Base-by-base conservation (phyloP, 495 filamentous ascomycete genomes). In the Xylaria cubensis region DNA sequence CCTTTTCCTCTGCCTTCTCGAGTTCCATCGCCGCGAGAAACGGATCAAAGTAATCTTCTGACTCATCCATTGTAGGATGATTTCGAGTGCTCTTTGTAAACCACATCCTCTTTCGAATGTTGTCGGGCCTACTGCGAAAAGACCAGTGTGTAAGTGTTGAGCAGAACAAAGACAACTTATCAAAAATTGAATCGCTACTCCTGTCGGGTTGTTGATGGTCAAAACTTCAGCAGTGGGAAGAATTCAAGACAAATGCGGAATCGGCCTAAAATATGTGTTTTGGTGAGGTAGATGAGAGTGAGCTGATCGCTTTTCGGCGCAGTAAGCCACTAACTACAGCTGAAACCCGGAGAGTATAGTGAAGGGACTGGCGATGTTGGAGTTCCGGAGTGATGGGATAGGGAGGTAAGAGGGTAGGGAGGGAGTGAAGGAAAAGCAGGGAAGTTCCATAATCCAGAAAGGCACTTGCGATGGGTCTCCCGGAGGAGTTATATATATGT, bases 1-100 rank as follows among this genome's bases (percentile, higher is more conserved):
- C 39, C 6, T 10, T 50, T 7, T 29, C 39, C 1, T 66, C 46
- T 66, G 53, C 63, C 42, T 67, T 41, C 39, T 72, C 70, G 3
- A 67, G 10, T 50, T 67, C 51, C 41, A 32, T 56, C 6, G 17
- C 36, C 9, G 17, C 26, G 6, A 72, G 50, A 59, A 72, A 67
- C 24, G 62, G 41, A 1, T 66, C 63, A 24, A 67, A 41, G 13
- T 10, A 19, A 29, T 66, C 50, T 2, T 67, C 51, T 17, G 62
- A 56, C 41, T n/a, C 53, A 15, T 51, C 51, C 19, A 34, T 53
- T 17, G 21, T 24, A n/a, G 19, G 15, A 6, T 21, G 50, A 2
- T 26, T n/a, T 15, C 29, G 62, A 26, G 2, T n/a, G n/a, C 41
- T 26, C 51, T 48, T 61, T 21, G 19, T 9, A n/a, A 61, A 12